phyloP scores from a whole-genome alignment of 202 grass and related monocot species.

The Musa balbisiana region DNA sequence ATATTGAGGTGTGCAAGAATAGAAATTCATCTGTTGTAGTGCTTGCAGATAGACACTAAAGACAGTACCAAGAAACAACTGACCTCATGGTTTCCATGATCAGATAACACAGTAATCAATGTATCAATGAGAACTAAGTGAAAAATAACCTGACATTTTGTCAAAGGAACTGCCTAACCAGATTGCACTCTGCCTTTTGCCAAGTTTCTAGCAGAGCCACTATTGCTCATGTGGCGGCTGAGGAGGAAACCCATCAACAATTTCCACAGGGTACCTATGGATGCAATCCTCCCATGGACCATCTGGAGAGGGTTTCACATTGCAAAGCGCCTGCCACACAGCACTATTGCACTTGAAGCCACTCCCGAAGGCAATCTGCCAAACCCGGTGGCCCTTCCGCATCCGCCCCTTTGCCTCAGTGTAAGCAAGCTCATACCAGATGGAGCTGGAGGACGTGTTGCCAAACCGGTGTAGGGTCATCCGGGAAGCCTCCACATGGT shows the following conservation, averaged over 20 bases:
- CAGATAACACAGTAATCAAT: not conserved
- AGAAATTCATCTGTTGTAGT: not conserved
- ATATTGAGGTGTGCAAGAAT: not conserved
- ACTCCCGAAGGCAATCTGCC: slow-evolving; percentile 44
- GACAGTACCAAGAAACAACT: not conserved
- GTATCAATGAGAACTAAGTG: not conserved
- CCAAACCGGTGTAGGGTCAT: slow-evolving; percentile 45
- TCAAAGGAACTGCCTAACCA: not conserved
- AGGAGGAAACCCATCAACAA: slow-evolving; percentile 36
- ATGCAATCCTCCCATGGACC: slow-evolving; percentile 40
- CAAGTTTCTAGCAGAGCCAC: not conserved
- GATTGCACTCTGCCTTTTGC: not conserved
- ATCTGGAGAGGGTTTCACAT: slow-evolving; percentile 27
- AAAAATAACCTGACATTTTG: not conserved
- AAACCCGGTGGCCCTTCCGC: slow-evolving; percentile 25
- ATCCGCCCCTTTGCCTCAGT: slow-evolving; percentile 37
- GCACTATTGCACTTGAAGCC: slow-evolving; percentile 50
- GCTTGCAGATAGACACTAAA: not conserved
- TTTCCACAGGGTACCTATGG: slow-evolving; percentile 32
- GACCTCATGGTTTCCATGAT: not conserved
- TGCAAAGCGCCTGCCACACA: slow-evolving; percentile 36
- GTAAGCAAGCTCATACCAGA: slow-evolving; percentile 51
- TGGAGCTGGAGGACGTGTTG: slow-evolving; percentile 39
- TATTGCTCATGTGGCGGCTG: not conserved
- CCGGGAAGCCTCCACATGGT: slow-evolving; percentile 40